Base-by-base conservation (phyloP, 352 stramenopile species). In the Aphanomyces euteiches region DNA sequence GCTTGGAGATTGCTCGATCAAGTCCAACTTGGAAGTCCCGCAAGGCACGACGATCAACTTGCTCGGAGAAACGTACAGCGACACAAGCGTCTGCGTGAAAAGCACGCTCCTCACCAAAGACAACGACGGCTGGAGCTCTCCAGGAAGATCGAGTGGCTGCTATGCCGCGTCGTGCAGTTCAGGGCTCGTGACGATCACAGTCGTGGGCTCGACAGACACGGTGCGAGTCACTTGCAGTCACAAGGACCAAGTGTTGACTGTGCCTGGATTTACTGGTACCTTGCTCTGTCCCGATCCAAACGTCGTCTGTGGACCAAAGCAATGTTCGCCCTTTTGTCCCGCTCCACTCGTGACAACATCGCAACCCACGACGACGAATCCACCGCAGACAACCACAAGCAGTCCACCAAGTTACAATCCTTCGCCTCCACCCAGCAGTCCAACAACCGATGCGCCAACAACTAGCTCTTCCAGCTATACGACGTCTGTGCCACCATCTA, bases 51-150 rank as follows among this genome's bases (percentile, higher is more conserved):
- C 59, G 7, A 79, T 90, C 73, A 94, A 93, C 67, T 89, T 93
- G 21, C 60, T 92, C 4, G 87, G 87, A 3, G 87, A 95, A 69
- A 82, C 79, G 0, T 93, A 95, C 71, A 87, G 85, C 45, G 61
- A 81, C 0, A 88, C 78, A 3, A 91, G 87, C 72, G 86, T 84
- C 53, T 95, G 85, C 75, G 88, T 86, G 37, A 63, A 73, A 28
- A 85, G 82, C 21, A 82, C 83, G 2, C 73, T 94, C 6, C 81
- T 84, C 34, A 90, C 80, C 72, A 69, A 69, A 7, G 78, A 92
- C 68, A 90, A 82, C 39, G 79, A 47, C 0, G 76, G 74, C 40
- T 93, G 85, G 85, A 61, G 79, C 40, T 79, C 91, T 34, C 56
- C 67, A 3, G 77, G 81, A 3, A 81, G 87, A 3, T 76, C 90